Base-by-base conservation (phyloP, 257 asterid genomes). In the Asclepias syriaca region DNA sequence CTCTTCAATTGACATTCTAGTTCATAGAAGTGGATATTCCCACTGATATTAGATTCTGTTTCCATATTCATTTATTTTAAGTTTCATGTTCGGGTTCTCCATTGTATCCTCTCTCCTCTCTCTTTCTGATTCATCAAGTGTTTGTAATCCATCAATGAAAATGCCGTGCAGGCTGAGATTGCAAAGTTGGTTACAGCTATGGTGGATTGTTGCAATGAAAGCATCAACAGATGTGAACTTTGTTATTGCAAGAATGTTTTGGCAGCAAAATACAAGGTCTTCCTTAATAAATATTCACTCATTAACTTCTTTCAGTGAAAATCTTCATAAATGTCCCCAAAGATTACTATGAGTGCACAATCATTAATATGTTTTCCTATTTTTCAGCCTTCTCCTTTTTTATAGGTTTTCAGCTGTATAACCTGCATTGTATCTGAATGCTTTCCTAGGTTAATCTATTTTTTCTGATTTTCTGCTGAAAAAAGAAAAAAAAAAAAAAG, bases 231-330 rank as follows among this genome's bases (percentile, higher is more conserved):
- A 92, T 81, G 95, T 91, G 81, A 88, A 74, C 84, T 92, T 95
- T 84, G 97, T 95, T 39, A 83, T 95, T 76, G 98, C 79, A 79
- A 92, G 87, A 88, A 86, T 82, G 99, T 95, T 78, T 82, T 84
- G 83, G 88, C 96, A 78, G 87, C 81, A 80, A 92, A 86, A 78
- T 92, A 91, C 83, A 88, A 87, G 97, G 99, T 90, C 72, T 69
- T 49, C 39, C 68, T 79, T 53, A 60, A n/a, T 60, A 67, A n/a
- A 46, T 79, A 29, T 67, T 76, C 53, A 29, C 65, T 14, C 27
- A 37, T 56, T 49, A 45, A 5, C 27, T 34, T 15, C 29, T 24
- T 19, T 29, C 65, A 12, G n/a, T 34, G 53, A 68, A 63, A 43
- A 6, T 32, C 46, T 67, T 14, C 40, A 7, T 39, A 19, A n/a